Evolutionary conservation across 768 basidiomycete genomes (phyloP).

Genomic region (Dacryopinax primogenitus): DNA sequence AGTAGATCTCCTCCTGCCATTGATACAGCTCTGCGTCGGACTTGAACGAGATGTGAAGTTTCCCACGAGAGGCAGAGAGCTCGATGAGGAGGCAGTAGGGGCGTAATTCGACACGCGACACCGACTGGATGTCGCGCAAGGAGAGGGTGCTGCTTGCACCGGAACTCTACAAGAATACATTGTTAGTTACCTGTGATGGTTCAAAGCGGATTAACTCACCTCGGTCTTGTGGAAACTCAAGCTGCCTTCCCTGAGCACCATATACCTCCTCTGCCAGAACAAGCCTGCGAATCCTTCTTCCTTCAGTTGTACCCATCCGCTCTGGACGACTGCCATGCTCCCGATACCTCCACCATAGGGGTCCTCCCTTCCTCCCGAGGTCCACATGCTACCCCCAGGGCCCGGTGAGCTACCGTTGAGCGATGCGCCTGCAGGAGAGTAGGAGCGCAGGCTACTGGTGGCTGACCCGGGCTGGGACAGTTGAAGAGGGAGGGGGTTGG

Average conservation of each 20-base stretch:
- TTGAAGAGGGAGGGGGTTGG: not conserved
- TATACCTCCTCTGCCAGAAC: conserved; percentile 84
- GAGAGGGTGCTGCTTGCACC: conserved; percentile 48
- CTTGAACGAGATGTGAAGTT: conserved; percentile 70
- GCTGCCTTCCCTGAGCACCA: conserved; percentile 67
- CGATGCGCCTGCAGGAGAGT: not conserved
- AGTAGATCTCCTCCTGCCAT: conserved; percentile 96
- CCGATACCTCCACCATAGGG: not conserved
- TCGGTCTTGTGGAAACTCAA: conserved; percentile 83
- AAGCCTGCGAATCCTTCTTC: conserved; percentile 88
- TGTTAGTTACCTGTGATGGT: conserved; percentile 9
- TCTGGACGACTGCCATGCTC: conserved; percentile 36
- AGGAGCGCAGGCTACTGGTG: not conserved
- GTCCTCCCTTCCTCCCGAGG: not conserved
- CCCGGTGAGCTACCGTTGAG: not conserved
- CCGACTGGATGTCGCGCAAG: conserved; percentile 66
- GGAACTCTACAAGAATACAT: conserved; percentile 32
- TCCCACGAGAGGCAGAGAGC: conserved; percentile 60
- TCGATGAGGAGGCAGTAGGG: conserved; percentile 87
- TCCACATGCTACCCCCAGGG: not conserved
- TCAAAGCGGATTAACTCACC: conserved; percentile 37
- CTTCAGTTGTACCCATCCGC: conserved; percentile 73
- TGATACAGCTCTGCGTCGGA: conserved; percentile 94
- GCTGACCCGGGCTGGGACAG: not conserved
- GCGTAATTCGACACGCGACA: conserved; percentile 87